Evolutionary conservation across 495 filamentous ascomycete genomes (phyloP).

Genomic region (Penicillium pulvis): DNA sequence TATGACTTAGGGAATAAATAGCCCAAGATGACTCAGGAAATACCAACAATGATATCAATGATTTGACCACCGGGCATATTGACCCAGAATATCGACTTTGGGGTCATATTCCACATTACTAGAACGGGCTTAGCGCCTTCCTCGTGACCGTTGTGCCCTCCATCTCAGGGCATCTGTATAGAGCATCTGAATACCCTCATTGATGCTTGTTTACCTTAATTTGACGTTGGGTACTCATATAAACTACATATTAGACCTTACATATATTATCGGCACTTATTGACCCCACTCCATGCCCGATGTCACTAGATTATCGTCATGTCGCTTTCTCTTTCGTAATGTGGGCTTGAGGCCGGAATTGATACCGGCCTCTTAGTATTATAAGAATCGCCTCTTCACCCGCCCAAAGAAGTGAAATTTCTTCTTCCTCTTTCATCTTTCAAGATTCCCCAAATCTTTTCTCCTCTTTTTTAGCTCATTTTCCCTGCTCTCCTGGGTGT

Average conservation of each 20-base stretch:
- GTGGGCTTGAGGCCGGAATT: constrained; percentile 25
- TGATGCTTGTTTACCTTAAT: constrained; percentile 12
- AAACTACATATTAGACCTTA: background rate
- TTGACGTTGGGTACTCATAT: background rate
- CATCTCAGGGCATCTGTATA: constrained; percentile 35
- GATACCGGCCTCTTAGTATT: constrained; percentile 63
- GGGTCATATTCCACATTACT: constrained; percentile 11
- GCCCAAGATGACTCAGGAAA: background rate
- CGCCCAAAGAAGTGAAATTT: constrained; percentile 24
- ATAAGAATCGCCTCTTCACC: constrained; percentile 48
- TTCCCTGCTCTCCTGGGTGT: constrained; percentile 21
- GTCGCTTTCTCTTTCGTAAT: constrained; percentile 39
- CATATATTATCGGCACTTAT: background rate
- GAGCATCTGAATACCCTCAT: constrained; percentile 22
- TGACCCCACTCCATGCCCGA: constrained; percentile 9
- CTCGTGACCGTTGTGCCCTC: constrained; percentile 37
- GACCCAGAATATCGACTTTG: background rate
- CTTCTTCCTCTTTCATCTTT: constrained; percentile 21
- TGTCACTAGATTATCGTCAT: constrained; percentile 29
- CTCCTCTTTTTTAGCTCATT: constrained; percentile 17
- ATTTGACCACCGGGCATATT: background rate
- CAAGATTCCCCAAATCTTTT: constrained; percentile 10
- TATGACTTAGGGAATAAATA: background rate
- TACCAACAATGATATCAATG: background rate
- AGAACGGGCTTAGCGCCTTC: constrained; percentile 35